Conservation (phyloP, 2,329 filamentous ascomycete species). For the Xylaria arbuscula region DNA sequence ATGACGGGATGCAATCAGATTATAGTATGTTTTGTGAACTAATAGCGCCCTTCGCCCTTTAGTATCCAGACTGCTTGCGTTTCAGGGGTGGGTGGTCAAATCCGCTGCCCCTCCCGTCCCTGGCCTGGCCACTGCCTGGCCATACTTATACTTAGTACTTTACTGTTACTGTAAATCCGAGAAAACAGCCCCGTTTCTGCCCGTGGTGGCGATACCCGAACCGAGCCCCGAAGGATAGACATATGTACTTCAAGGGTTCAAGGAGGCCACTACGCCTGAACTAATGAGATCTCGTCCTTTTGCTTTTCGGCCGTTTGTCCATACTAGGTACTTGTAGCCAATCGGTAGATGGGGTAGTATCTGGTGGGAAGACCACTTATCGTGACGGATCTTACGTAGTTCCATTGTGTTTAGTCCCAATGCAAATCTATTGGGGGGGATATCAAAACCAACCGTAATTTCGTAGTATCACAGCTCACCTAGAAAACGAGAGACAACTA, state of each 20-base stretch:
- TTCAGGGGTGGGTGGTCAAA: conserved; percentile 2
- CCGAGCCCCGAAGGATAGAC: not conserved
- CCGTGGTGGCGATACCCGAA: conserved; percentile 9
- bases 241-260: not conserved
- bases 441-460: too few species aligned
- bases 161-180: too few species aligned
- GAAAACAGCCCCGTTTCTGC: not conserved
- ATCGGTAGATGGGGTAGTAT: conserved; percentile 24
- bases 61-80: conserved; percentile 21
- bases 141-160: too few species aligned
- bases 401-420: too few species aligned
- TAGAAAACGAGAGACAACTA: not conserved
- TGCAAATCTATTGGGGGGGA: too few species aligned
- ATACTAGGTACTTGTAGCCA: not conserved
- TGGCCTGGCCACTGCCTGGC: conserved; percentile 2
- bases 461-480: too few species aligned
- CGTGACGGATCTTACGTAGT: not conserved
- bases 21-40: conserved; percentile 15
- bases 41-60: conserved; percentile 3
- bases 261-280: not conserved
- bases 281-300: conserved; percentile 1
- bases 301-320: not conserved
- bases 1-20: conserved; percentile 26
- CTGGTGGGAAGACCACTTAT: not conserved
- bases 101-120: conserved; percentile 6